Evolutionary conservation across 257 asterid species (phyloP).

Genomic region (Haberlea rhodopensis): DNA sequence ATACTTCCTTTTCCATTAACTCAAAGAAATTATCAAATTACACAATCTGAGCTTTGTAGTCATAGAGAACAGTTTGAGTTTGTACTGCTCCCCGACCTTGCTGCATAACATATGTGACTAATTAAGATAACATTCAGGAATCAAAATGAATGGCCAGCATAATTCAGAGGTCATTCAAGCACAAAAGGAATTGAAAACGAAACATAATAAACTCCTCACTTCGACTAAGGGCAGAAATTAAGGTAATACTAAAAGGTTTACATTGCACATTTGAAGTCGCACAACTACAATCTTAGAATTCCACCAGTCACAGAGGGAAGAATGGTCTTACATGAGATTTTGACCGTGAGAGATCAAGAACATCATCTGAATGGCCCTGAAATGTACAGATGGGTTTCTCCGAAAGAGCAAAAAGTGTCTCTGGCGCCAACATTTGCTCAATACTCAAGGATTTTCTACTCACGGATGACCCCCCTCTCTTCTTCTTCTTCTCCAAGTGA

Average conservation of each 20-base stretch:
- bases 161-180: too few relatives aligned
- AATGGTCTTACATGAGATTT: constrained; percentile 79
- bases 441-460: constrained; percentile 75
- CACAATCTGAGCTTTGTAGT: too few relatives aligned
- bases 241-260: not conserved
- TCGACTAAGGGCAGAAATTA: constrained; percentile 13
- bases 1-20: too few relatives aligned
- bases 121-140: not conserved
- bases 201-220: not conserved
- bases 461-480: constrained; percentile 79
- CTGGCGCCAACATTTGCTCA: constrained; percentile 85
- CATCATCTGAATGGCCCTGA: constrained; percentile 80
- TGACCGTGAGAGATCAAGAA: constrained; percentile 96
- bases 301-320: too few relatives aligned
- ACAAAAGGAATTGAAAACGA: not conserved
- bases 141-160: constrained; percentile 13
- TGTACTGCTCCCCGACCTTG: too few relatives aligned
- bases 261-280: too few relatives aligned
- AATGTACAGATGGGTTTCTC: constrained; percentile 84
- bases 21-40: too few relatives aligned
- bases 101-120: not conserved
- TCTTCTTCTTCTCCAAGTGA: constrained; percentile 65
- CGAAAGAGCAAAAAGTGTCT: constrained; percentile 66
- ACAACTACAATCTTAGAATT: too few relatives aligned
- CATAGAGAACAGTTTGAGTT: too few relatives aligned